Base-by-base conservation (phyloP, 192 early-diverging fungal genomes). In the Tieghemiomyces parasiticus region DNA sequence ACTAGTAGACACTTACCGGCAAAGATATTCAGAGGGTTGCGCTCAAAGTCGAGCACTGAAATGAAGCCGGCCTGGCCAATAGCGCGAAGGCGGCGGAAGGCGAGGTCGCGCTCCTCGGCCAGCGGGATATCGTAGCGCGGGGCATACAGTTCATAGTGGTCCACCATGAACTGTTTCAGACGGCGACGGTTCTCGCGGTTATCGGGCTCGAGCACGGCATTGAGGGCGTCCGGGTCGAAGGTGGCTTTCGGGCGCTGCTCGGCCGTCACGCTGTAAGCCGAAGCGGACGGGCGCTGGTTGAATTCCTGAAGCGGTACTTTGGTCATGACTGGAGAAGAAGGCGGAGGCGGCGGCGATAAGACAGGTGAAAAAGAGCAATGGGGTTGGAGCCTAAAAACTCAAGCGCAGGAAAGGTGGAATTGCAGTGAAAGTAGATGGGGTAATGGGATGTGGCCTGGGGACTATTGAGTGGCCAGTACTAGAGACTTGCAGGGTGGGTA, bases 11-110 rank as follows among this genome's bases (percentile, higher is more conserved):
- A 42, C 38, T 10, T 42, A 42, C 38, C 38, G 49, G 78, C 70
- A 68, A 78, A 79, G 38, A 85, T 63, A 52, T 83, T 83, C 24
- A 85, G 70, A 1, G 83, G 81, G 50, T 85, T 83, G 60, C 74
- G 74, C 52, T 83, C 81, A 76, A 85, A 85, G 63, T 85, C 83
- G 63, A 75, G 66, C 52, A 84, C 77, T 12, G 77, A 79, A 62
- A 82, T 81, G 65, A 74, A 84, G 0, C 74, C 74, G 30, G 64
- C 63, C 28, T 78, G 68, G 16, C 68, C 77, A 13, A 81, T 56
- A 44, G 66, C 63, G 53, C 67, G 63, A n/a, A 81, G 72, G 47
- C 79, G 69, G 56, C 73, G 67, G 22, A 78, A 70, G 2, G 85
- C 82, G 38, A 87, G 60, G 47, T 87, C 85, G 35, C 85, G 71